Conservation (phyloP, 352 stramenopile species). For the Globisporangium apiculatum region DNA sequence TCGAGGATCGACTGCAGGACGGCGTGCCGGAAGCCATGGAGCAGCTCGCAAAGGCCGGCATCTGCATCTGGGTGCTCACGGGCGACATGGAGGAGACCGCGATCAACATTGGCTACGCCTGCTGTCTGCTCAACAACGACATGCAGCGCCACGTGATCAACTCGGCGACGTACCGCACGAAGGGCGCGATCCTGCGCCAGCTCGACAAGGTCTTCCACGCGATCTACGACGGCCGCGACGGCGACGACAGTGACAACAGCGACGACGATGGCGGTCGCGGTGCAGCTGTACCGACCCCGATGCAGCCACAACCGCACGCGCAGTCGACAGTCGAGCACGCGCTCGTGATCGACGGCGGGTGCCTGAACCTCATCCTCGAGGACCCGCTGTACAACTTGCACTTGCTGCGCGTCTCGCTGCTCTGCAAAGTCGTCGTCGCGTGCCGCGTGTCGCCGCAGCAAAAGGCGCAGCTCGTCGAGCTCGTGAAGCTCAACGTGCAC, state of each 20-base stretch:
- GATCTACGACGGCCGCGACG: conserved; percentile 29
- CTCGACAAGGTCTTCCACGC: conserved; percentile 77
- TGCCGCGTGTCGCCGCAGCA: conserved; percentile 97
- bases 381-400: conserved; percentile 69
- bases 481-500: conserved; percentile 87
- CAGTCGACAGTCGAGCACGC: conserved; percentile 46
- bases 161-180: conserved; percentile 49
- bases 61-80: conserved; percentile 85
- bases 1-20: conserved; percentile 84
- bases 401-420: conserved; percentile 75
- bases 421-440: conserved; percentile 95
- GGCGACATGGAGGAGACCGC: conserved; percentile 88
- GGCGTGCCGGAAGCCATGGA: conserved; percentile 80
- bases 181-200: conserved; percentile 55
- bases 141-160: conserved; percentile 91
- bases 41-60: conserved; percentile 59
- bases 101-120: conserved; percentile 87
- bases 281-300: conserved; percentile 13
- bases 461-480: conserved; percentile 96
- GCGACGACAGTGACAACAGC: neutral
- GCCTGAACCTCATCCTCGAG: conserved; percentile 76
- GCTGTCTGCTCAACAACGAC: conserved; percentile 86
- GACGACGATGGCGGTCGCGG: neutral
- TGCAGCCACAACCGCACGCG: conserved; percentile 20
- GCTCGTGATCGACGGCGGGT: conserved; percentile 94